Evolutionary conservation across 306 rosid species (phyloP).

Genomic region (Pachyrhizus erosus): DNA sequence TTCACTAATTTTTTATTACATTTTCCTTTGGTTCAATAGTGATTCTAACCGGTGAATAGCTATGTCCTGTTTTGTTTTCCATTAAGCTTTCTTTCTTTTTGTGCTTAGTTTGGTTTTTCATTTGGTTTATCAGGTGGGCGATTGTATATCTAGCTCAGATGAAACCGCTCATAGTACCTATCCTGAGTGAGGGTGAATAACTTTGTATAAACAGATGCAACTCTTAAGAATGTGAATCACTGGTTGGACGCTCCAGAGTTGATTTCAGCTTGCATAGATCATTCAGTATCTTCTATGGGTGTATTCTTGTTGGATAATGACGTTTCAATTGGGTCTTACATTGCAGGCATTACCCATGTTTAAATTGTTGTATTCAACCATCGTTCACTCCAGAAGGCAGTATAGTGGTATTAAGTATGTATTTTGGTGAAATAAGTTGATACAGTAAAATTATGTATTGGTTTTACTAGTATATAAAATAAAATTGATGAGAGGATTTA

Average conservation of each 20-base stretch:
- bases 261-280: constrained; percentile 45
- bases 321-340: constrained; percentile 39
- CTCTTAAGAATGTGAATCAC: constrained; percentile 34
- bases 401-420: constrained; percentile 32
- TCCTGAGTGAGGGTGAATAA: constrained; percentile 74
- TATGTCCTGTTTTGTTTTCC: background rate
- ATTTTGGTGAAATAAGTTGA: constrained; percentile 46
- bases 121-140: constrained; percentile 77
- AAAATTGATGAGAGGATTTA: constrained; percentile 15
- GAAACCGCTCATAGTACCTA: constrained; percentile 94
- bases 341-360: constrained; percentile 35
- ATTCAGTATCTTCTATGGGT: constrained; percentile 34
- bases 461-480: background rate
- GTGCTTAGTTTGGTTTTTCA: constrained; percentile 20
- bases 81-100: background rate
- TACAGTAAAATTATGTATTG: background rate
- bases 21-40: background rate
- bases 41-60: background rate
- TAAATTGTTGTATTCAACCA: constrained; percentile 39
- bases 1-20: background rate
- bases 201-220: constrained; percentile 30
- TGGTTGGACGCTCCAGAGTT: constrained; percentile 37
- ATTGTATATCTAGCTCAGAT: constrained; percentile 91
- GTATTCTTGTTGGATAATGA: constrained; percentile 46
- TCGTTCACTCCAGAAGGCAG: constrained; percentile 39